These are phyloP conservation scores for Sugiyamaella grinbergsii DNA, from an alignment of 1,139 yeast genomes.

Conservation along the genomic window DNA sequence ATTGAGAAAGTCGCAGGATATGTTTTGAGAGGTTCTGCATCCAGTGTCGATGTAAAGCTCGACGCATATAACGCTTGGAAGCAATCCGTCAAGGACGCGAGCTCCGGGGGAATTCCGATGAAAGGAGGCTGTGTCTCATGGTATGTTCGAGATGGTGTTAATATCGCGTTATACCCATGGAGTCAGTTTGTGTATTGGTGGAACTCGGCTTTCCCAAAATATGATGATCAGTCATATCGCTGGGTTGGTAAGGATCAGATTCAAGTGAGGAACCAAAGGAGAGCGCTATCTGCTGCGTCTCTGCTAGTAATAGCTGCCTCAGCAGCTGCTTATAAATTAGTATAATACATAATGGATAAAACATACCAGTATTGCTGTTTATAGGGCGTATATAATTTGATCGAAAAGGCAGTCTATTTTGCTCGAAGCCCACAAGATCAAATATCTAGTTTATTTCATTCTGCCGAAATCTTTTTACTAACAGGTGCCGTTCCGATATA, in stretches of 20 bases:
- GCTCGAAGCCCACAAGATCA: too few relatives aligned
- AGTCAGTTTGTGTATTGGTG: slow-evolving; percentile 19
- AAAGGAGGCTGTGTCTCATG: slow-evolving; percentile 20
- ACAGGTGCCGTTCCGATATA: too few relatives aligned
- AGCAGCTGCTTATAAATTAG: neutral
- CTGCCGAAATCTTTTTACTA: too few relatives aligned
- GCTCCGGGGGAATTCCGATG: slow-evolving; percentile 15
- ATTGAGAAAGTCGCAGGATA: slow-evolving; percentile 25
- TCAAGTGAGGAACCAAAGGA: neutral
- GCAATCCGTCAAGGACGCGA: slow-evolving; percentile 19
- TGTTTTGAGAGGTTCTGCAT: slow-evolving; percentile 23
- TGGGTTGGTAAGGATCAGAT: slow-evolving; percentile 12
- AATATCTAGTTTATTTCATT: neutral
- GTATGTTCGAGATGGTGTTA: slow-evolving; percentile 25
- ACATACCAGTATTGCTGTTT: neutral
- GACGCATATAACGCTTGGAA: slow-evolving; percentile 23
- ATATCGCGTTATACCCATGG: slow-evolving; percentile 26
- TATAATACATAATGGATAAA: neutral
- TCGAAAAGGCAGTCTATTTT: too few relatives aligned
- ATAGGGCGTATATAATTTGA: too few relatives aligned
- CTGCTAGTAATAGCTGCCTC: neutral
- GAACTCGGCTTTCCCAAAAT: slow-evolving; percentile 11
- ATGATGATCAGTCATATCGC: slow-evolving; percentile 10
- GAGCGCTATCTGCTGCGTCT: neutral
- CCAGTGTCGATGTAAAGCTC: slow-evolving; percentile 25